Evolutionary conservation across 208 protist species (phyloP), one percentile per base, ranked within the genome.

Genomic region (Lotmaria passim): DNA sequence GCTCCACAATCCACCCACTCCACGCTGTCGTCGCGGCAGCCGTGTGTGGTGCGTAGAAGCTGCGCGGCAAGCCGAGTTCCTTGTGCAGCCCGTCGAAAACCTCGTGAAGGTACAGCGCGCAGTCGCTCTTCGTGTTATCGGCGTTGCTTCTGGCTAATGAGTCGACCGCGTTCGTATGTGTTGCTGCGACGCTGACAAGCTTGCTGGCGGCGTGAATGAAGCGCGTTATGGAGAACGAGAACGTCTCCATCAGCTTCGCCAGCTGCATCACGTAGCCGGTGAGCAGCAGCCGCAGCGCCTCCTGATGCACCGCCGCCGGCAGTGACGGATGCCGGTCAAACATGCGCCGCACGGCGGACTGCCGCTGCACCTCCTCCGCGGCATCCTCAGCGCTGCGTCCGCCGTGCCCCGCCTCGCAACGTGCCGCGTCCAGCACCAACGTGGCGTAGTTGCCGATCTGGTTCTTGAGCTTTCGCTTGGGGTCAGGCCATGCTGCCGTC

Each of bases 61-160:
- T 46, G 26, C 79, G 82, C 23, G 85, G 78, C 53, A 94, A 64
- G 28, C 84, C 83, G n/a, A 92, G 57, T 47, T 94, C 89, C 21
- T 79, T 73, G 74, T 90, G 84, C 47, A 90, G 73, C 4, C 82
- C 82, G 36, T 80, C 79, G 55, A 93, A 81, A 26, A 79, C 72
- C 23, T 73, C 53, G 44, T 57, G 38, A 28, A 77, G 75, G 34
- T 57, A 33, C 31, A 44, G 47, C 15, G 26, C 41, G 53, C 48
- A 38, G 31, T 17, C 31, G 26, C 24, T 33, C n/a, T 34, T 7
- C 17, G 10, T 19, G 12, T 2, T 23, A 23, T 55, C 41, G 15
- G 31, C n/a, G 10, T 10, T 23, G 7, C 11, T 48, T 57, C 19
- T 52, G 14, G 1, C 6, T 24, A 39, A 21, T 53, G 47, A 39